Conservation (phyloP, 495 filamentous ascomycete genomes). For the Podospora fimiseda region DNA sequence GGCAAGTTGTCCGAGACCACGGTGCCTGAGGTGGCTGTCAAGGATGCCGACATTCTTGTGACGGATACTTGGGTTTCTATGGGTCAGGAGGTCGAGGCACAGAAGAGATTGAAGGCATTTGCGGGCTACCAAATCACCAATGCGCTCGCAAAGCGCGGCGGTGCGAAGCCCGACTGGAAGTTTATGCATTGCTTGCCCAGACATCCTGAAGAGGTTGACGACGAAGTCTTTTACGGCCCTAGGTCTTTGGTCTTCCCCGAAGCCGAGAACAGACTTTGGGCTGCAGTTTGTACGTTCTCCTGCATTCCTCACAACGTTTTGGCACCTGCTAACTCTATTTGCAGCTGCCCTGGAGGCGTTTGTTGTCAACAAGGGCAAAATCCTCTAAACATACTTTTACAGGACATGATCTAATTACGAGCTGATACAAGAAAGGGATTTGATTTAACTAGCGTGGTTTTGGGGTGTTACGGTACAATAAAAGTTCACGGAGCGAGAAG, state of each 20-base stretch:
- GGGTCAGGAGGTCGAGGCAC: constrained; percentile 85
- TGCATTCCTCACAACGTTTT: neutral
- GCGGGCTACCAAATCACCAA: constrained; percentile 83
- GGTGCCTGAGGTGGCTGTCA: constrained; percentile 81
- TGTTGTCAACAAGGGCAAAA: constrained; percentile 80
- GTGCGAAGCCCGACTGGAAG: constrained; percentile 84
- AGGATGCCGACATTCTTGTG: constrained; percentile 80
- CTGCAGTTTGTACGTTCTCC: constrained; percentile 58
- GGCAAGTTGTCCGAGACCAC: constrained; percentile 68
- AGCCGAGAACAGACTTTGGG: constrained; percentile 91
- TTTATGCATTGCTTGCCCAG: constrained; percentile 99
- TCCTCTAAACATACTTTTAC: no score
- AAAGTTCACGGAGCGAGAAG: neutral
- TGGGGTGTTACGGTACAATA: constrained; percentile 10
- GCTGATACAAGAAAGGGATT: neutral
- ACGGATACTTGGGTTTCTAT: constrained; percentile 98
- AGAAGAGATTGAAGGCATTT: constrained; percentile 72
- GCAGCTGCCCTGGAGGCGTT: constrained; percentile 77
- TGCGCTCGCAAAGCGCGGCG: constrained; percentile 73
- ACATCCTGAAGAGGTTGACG: constrained; percentile 86
- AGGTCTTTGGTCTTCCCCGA: constrained; percentile 84
- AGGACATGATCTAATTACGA: no score
- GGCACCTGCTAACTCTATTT: constrained; percentile 10
- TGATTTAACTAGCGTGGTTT: constrained; percentile 1
- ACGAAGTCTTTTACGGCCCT: constrained; percentile 84